These are phyloP conservation scores for Plasmodium vivax DNA, from an alignment of 169 alveolate species.

Conservation along the genomic window DNA sequence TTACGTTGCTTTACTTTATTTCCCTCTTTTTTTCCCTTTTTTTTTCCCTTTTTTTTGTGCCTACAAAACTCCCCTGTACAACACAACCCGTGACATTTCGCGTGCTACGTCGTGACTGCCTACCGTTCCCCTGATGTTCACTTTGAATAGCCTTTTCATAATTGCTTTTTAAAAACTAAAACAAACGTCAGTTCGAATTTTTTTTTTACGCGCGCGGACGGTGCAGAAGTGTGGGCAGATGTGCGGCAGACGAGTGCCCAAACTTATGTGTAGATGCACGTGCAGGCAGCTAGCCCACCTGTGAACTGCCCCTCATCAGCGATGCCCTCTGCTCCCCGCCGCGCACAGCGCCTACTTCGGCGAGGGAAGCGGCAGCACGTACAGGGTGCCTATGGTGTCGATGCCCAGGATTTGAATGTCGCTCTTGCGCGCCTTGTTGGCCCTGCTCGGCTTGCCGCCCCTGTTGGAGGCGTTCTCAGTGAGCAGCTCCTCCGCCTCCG, in stretches of 20 bases:
- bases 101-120: not conserved
- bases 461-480: slow-evolving; percentile 7
- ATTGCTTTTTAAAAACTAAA: not conserved
- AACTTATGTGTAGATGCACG: not conserved
- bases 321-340: not conserved
- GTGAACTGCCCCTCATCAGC: not conserved
- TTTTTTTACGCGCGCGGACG: too few relatives aligned
- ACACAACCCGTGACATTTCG: not conserved
- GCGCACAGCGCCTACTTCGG: not conserved
- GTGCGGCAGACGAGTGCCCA: too few relatives aligned
- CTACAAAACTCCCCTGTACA: not conserved
- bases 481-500: slow-evolving; percentile 13
- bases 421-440: not conserved
- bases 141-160: not conserved
- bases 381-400: slow-evolving; percentile 38
- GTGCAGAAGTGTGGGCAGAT: too few relatives aligned
- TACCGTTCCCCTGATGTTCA: not conserved
- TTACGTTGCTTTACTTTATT: too few relatives aligned
- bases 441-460: not conserved
- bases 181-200: not conserved
- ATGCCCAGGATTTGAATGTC: slow-evolving; percentile 29
- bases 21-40: not conserved
- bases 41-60: not conserved
- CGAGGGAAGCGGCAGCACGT: slow-evolving; percentile 18
- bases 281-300: not conserved